phyloP scores from a whole-genome alignment of 202 grass and related monocot species.

The Panicum virgatum region DNA sequence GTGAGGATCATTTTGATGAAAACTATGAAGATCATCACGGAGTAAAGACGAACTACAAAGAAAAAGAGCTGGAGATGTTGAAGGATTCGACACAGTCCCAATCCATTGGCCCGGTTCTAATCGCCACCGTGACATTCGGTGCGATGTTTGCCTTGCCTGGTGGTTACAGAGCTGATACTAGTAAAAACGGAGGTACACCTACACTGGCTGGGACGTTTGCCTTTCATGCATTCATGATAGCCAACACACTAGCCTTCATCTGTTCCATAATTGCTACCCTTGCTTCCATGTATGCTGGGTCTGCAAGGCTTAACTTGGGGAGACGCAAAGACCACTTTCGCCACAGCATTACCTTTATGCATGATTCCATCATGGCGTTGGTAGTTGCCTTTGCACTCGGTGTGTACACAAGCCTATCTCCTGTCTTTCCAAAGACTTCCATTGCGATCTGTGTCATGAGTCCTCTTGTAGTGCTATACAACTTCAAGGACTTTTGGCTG shows the following conservation, averaged over 20 bases:
- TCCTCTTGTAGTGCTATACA: too few relatives aligned
- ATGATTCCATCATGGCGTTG: background rate
- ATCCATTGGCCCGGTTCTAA: background rate
- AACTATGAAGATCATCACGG: background rate
- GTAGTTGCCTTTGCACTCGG: background rate
- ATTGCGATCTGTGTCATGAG: background rate
- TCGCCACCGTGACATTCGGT: background rate
- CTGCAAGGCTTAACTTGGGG: background rate
- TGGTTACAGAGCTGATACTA: background rate
- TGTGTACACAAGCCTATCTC: background rate
- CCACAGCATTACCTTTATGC: accelerated
- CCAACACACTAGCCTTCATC: background rate
- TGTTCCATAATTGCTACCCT: background rate
- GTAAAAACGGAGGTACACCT: background rate
- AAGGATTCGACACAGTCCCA: background rate
- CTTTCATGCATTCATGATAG: background rate
- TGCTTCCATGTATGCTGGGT: background rate
- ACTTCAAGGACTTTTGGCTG: too few relatives aligned
- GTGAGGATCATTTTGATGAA: background rate
- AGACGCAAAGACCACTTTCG: background rate
- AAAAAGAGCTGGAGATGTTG: background rate
- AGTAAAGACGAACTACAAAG: background rate
- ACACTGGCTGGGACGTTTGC: background rate
- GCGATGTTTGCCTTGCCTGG: background rate
- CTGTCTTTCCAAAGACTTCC: background rate